phyloP scores from a whole-genome alignment of 352 stramenopile genomes.

The Plasmopara halstedii region DNA sequence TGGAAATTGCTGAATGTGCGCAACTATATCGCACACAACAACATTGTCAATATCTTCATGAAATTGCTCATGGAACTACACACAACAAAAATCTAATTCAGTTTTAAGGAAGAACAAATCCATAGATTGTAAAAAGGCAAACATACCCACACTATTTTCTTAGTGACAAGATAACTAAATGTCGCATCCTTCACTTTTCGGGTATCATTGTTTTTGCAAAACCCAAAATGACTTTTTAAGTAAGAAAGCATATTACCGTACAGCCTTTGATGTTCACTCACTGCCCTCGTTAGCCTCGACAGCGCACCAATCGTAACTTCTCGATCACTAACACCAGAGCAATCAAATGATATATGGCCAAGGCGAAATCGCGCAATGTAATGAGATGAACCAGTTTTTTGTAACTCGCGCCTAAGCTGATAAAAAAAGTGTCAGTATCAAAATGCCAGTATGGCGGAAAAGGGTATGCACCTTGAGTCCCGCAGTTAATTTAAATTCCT shows the following conservation, averaged over 20 bases:
- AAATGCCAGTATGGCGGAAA: background rate
- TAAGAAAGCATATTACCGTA: constrained; percentile 37
- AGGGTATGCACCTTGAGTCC: constrained; percentile 40
- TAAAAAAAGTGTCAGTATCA: constrained; percentile 10
- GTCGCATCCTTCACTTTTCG: constrained; percentile 37
- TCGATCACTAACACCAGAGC: constrained; percentile 21
- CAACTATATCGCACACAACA: constrained; percentile 30
- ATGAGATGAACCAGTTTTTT: constrained; percentile 6
- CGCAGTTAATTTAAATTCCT: constrained; percentile 44
- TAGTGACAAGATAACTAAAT: constrained; percentile 39
- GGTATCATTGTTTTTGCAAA: constrained; percentile 29
- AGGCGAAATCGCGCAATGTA: constrained; percentile 28
- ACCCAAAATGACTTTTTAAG: constrained; percentile 36
- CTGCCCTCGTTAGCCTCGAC: constrained; percentile 23
- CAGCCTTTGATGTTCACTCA: constrained; percentile 33
- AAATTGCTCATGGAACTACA: constrained; percentile 18
- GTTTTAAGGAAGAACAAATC: background rate
- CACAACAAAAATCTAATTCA: constrained; percentile 9
- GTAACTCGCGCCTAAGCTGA: constrained; percentile 45
- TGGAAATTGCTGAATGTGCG: constrained; percentile 30
- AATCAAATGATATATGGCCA: constrained; percentile 36
- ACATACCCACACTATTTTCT: constrained; percentile 37
- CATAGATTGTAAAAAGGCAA: background rate
- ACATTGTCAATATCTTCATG: constrained; percentile 10
- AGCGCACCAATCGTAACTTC: constrained; percentile 46